Evolutionary conservation across 1,284 basidiomycete genomes (phyloP).

Genomic region (Naganishia liquefaciens): DNA sequence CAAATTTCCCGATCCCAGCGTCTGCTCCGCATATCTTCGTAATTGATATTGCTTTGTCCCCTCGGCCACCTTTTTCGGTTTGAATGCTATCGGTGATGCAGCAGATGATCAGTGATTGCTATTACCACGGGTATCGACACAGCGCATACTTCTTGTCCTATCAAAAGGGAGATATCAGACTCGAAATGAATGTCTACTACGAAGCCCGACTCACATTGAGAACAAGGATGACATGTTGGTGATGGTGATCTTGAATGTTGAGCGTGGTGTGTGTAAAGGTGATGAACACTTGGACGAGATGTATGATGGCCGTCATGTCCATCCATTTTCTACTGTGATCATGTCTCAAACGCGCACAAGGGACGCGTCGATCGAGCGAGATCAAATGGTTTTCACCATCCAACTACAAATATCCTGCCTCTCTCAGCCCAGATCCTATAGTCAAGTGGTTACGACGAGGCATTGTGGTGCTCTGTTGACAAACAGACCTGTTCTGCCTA

Average conservation of each 20-base stretch:
- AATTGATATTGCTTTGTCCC: constrained; percentile 97
- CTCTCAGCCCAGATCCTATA: constrained; percentile 15
- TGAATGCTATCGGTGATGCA: constrained; percentile 64
- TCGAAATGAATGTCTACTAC: too few relatives aligned
- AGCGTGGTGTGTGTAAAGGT: not conserved
- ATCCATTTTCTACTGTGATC: constrained; percentile 13
- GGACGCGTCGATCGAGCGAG: constrained; percentile 5
- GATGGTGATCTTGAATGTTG: not conserved
- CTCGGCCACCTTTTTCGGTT: constrained; percentile 91
- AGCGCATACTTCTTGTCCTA: constrained; percentile 27
- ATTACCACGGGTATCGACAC: not conserved
- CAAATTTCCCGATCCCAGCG: constrained; percentile 90
- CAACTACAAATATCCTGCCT: not conserved
- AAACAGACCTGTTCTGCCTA: constrained; percentile 7
- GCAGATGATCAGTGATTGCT: not conserved
- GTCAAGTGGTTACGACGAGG: constrained; percentile 27
- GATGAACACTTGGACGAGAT: not conserved
- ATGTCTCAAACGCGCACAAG: constrained; percentile 1
- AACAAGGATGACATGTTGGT: constrained; percentile 31
- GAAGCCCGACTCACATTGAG: constrained; percentile 23
- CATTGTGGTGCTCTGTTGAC: constrained; percentile 3
- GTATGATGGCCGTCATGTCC: not conserved
- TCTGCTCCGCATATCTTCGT: constrained; percentile 95
- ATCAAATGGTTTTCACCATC: not conserved
- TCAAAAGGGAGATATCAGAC: not conserved